Evolutionary conservation across 805 yeast species (phyloP).

Genomic region (Grigorovia jiainica): DNA sequence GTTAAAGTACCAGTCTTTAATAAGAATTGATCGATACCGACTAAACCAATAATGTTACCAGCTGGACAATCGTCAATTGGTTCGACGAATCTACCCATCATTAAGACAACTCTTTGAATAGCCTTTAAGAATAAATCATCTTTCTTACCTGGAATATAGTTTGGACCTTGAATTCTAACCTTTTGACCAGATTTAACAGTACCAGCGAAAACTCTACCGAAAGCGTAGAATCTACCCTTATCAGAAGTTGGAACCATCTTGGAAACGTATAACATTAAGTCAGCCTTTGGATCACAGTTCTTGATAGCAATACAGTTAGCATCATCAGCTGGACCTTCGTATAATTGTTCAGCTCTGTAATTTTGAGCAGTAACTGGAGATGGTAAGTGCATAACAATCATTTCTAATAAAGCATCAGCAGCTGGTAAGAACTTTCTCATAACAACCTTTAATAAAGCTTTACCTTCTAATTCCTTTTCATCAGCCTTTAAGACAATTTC

Average conservation of each 20-base stretch:
- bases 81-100: conserved; percentile 99
- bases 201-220: conserved; percentile 99
- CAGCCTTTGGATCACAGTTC: conserved; percentile 97
- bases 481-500: conserved; percentile 90
- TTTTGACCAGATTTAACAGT: conserved; percentile 97
- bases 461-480: conserved; percentile 97
- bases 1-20: conserved; percentile 99
- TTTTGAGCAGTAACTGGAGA: conserved; percentile 98
- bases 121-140: conserved; percentile 95
- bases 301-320: conserved; percentile 84
- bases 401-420: conserved; percentile 98
- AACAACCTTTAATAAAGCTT: conserved; percentile 94
- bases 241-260: conserved; percentile 99
- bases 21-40: conserved; percentile 99
- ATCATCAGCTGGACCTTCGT: conserved; percentile 98
- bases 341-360: conserved; percentile 98
- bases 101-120: conserved; percentile 96
- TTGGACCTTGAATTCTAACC: conserved; percentile 99
- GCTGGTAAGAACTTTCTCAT: conserved; percentile 99
- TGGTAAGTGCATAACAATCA: conserved; percentile 97
- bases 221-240: conserved; percentile 99
- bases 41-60: conserved; percentile 99
- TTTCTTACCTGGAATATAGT: conserved; percentile 98
- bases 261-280: conserved; percentile 97
- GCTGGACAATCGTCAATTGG: conserved; percentile 99